These are phyloP conservation scores for Macrolepiota albuminosa DNA, from an alignment of 768 basidiomycete genomes.

Conservation along the genomic window DNA sequence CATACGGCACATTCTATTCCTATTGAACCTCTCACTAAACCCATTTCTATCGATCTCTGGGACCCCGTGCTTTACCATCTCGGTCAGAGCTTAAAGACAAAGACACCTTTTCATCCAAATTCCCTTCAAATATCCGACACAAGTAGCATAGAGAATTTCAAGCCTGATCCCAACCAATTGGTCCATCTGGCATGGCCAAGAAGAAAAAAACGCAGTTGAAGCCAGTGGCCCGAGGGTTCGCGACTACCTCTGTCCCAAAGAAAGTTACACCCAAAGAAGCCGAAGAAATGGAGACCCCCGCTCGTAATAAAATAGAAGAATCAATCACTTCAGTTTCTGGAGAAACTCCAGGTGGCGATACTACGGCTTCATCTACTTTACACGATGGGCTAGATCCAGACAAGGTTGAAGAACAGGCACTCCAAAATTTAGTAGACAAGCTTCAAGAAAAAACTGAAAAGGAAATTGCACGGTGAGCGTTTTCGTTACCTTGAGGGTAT, in stretches of 20 bases:
- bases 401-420: constrained; percentile 45
- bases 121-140: not conserved
- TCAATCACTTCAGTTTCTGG: not conserved
- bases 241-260: constrained; percentile 81
- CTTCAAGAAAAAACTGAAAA: constrained; percentile 86
- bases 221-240: constrained; percentile 70
- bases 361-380: constrained; percentile 7
- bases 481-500: not conserved
- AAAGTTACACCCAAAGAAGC: constrained; percentile 39
- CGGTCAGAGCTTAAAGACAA: not conserved
- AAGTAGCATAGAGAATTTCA: constrained; percentile 6
- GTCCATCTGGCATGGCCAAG: constrained; percentile 56
- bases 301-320: constrained; percentile 8
- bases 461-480: constrained; percentile 65
- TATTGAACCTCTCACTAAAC: constrained; percentile 5
- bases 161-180: constrained; percentile 7
- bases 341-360: not conserved
- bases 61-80: not conserved
- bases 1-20: constrained; percentile 11
- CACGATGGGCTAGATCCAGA: constrained; percentile 29
- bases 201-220: constrained; percentile 84
- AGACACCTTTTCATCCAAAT: not conserved
- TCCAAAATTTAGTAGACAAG: constrained; percentile 76
- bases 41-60: constrained; percentile 2
- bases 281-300: constrained; percentile 19